Conservation (phyloP, 2,329 filamentous ascomycete genomes). For the Eutypa lata region DNA sequence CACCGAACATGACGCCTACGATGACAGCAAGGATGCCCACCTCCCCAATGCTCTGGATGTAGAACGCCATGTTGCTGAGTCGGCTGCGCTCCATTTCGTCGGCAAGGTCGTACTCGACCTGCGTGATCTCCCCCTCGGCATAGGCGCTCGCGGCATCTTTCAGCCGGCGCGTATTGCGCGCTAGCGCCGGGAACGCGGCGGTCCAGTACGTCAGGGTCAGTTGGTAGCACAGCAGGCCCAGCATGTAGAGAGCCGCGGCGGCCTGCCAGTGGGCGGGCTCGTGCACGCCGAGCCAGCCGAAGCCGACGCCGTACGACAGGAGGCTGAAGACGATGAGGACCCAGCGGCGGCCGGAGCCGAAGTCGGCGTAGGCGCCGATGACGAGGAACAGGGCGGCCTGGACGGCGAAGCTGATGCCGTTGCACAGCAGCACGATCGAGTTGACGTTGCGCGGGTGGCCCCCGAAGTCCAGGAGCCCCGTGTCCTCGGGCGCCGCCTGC, state of each 20-base stretch:
- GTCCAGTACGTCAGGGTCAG: constrained; percentile 68
- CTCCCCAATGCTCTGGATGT: constrained; percentile 60
- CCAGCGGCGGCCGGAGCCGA: constrained; percentile 61
- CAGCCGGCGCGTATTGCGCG: constrained; percentile 33
- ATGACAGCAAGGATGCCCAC: constrained; percentile 62
- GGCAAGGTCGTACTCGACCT: constrained; percentile 57
- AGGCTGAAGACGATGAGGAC: constrained; percentile 60
- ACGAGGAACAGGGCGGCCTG: constrained; percentile 56
- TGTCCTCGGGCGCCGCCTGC: constrained; percentile 54
- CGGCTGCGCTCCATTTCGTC: constrained; percentile 63
- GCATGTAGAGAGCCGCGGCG: constrained; percentile 61
- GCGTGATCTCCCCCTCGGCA: constrained; percentile 45
- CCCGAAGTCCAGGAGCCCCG: constrained; percentile 50
- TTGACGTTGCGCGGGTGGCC: constrained; percentile 58
- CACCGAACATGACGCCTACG: constrained; percentile 60
- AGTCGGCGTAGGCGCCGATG: constrained; percentile 57
- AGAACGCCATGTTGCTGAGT: constrained; percentile 62
- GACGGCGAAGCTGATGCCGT: constrained; percentile 66
- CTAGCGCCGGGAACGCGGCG: constrained; percentile 47
- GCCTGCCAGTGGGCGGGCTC: constrained; percentile 56
- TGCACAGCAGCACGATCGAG: constrained; percentile 62
- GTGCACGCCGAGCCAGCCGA: constrained; percentile 66
- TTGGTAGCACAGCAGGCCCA: constrained; percentile 65
- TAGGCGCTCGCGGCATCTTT: constrained; percentile 30
- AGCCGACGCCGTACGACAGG: constrained; percentile 61